A percentile compares a stretch with the other conserved stretches of the same genome.
phyloP scores from a whole-genome alignment of 768 basidiomycete genomes.

The Serendipita sp. region DNA sequence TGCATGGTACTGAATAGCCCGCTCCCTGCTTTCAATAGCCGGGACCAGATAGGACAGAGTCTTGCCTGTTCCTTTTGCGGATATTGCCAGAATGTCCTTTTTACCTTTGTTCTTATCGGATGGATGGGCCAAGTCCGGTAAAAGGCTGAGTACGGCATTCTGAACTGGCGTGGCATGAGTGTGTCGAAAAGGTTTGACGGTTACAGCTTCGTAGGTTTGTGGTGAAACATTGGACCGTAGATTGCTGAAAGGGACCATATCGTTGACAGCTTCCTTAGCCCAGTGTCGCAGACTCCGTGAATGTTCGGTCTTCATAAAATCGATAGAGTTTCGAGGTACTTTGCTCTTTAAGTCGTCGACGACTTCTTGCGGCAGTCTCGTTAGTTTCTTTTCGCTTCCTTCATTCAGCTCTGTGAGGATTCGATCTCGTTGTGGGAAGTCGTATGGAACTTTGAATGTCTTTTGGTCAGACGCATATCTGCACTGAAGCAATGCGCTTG shows the following conservation, averaged over 20 bases:
- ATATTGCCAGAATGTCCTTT: constrained; percentile 71
- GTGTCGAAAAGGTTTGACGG: constrained; percentile 46
- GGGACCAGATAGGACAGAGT: constrained; percentile 80
- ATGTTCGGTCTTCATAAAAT: background rate
- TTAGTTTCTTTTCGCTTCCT: background rate
- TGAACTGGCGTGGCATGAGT: constrained; percentile 70
- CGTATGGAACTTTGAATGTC: background rate
- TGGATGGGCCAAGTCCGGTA: constrained; percentile 52
- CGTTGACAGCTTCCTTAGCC: background rate
- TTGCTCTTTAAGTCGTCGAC: background rate
- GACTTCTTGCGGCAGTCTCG: background rate
- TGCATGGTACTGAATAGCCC: constrained; percentile 33
- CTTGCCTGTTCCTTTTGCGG: constrained; percentile 82
- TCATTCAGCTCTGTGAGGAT: background rate
- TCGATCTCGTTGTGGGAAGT: background rate
- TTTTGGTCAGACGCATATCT: background rate
- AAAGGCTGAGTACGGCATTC: constrained; percentile 53
- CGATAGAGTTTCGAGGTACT: background rate
- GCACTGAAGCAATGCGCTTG: background rate
- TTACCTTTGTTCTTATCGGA: constrained; percentile 15
- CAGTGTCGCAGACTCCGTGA: background rate
- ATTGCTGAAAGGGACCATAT: constrained; percentile 18
- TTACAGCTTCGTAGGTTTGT: constrained; percentile 41
- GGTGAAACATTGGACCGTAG: constrained; percentile 22
- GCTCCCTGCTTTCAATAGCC: constrained; percentile 62